Evolutionary conservation across 2,329 filamentous ascomycete species (phyloP), one percentile per base, ranked within the genome.

Genomic region (Fusarium proliferatum): DNA sequence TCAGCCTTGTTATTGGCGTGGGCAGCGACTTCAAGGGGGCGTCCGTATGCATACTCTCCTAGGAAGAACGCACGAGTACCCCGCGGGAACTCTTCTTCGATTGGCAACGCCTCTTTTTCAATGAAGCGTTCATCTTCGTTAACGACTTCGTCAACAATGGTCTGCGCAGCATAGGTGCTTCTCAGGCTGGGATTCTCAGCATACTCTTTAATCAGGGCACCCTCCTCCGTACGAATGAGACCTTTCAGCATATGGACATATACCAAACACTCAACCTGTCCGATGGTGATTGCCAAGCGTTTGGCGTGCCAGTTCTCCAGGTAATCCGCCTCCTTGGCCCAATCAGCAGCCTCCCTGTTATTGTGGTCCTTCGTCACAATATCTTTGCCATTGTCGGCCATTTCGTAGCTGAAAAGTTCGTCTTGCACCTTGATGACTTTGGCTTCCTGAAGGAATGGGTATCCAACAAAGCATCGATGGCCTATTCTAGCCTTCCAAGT

Each of bases 211-310:
- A 98, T 85, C 6, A 95, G 93, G 16, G 96, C 94, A 49, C 96
- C 96, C 41, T 96, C 92, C 69, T 98, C 95, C 2, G 93, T 97
- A 86, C 97, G 98, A 77, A 89, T 88, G 71, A 99, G 87, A 28
- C 97, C 96, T 82, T 94, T 97, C 61, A 99, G 89, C 89, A 97
- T 96, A 75, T 98, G 93, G 42, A 99, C 95, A 72, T 97, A 93
- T 36, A 98, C 90, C 76, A 98, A 87, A 30, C 95, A 94, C 79
- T 99, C 96, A 10, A 98, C 94, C 28, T 91, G 86, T 46, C 96
- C 95, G 71, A 95, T 95, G 57, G 95, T 88, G 80, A 97, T 94
- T 51, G 94, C 97, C 57, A 99, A 88, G 51, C 95, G 91, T 84
- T 96, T 97, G 84, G 93, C 96, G 84, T 99, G 98, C 79, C 90